Evolutionary conservation across 257 asterid species (phyloP), one percentile per base, ranked within the genome.

Genomic region (Lycium barbarum): DNA sequence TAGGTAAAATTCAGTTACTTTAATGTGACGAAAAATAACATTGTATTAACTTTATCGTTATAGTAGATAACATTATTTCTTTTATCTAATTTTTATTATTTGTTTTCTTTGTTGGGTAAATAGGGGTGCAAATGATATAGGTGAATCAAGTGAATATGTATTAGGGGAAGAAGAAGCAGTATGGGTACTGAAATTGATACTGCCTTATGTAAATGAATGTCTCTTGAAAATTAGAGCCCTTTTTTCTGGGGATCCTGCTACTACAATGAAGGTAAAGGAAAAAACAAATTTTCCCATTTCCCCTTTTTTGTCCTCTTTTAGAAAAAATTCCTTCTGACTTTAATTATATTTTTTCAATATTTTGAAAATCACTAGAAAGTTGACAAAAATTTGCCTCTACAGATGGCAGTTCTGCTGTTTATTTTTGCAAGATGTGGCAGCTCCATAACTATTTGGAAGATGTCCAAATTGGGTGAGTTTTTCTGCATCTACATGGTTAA

Each of bases 191-290:
- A 95, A 92, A 87, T 73, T 92, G 86, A 47, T 91, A 71, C 84
- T 97, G 80, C 99, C 99, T 33, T 94, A 59, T 47, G 66, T 92
- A 10, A 97, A 97, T 89, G 98, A 97, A 86, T 94, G 87, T 84
- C 91, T 95, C 26, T 68, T 92, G 80, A 93, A 94, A 67, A 38
- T 95, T 66, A 93, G 92, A 89, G 99, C 97, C 47, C 97, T 97
- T 83, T 97, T 97, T 85, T 93, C 99, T 47, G 99, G 99, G 66
- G 99, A 97, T 88, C 99, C 99, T 84, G 86, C 93, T 59, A 97
- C 98, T 57, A 97, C 98, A 58, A 93, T 97, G 96, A 97, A 95
- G 98, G 99, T 95, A 54, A 86, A 70, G 4, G 5, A 53, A 47
- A 2, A 2, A 1, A n/a, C 1, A 47, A 5, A 14, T 49, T 6